Conservation (phyloP, 2,329 filamentous ascomycete genomes). For the Cytospora schulzeri region DNA sequence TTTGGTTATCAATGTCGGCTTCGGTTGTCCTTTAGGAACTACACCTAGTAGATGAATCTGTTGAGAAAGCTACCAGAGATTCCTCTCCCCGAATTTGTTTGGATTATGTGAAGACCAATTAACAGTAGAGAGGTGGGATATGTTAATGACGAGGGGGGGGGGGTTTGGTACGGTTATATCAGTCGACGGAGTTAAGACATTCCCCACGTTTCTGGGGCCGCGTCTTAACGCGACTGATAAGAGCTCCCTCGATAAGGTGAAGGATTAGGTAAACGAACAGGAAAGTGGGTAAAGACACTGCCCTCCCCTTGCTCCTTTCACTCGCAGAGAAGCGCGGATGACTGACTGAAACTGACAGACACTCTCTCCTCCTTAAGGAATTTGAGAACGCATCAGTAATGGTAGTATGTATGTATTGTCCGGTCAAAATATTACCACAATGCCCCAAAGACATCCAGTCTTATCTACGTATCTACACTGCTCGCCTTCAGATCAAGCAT, state of each 20-base stretch:
- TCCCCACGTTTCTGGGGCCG: conserved; percentile 22
- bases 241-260: conserved; percentile 6
- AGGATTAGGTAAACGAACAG: not conserved
- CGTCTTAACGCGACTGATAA: conserved; percentile 12
- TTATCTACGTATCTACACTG: not conserved
- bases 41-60: not conserved
- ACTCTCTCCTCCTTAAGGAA: not conserved
- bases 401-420: not conserved
- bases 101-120: not conserved
- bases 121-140: not conserved
- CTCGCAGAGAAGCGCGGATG: not conserved
- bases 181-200: conserved; percentile 16
- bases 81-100: not conserved
- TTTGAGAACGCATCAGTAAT: not conserved
- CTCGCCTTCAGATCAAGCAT: conserved; percentile 37
- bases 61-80: no score
- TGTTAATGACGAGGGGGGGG: conserved; percentile 14
- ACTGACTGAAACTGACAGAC: no score
- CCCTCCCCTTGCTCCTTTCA: no score
- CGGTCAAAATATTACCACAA: not conserved
- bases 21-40: not conserved
- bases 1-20: conserved; percentile 1
- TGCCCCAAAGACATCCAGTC: conserved; percentile 1
- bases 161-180: not conserved
- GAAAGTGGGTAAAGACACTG: not conserved